Base-by-base conservation (phyloP, 345 rosid species). In the Bruguiera sexangula region DNA sequence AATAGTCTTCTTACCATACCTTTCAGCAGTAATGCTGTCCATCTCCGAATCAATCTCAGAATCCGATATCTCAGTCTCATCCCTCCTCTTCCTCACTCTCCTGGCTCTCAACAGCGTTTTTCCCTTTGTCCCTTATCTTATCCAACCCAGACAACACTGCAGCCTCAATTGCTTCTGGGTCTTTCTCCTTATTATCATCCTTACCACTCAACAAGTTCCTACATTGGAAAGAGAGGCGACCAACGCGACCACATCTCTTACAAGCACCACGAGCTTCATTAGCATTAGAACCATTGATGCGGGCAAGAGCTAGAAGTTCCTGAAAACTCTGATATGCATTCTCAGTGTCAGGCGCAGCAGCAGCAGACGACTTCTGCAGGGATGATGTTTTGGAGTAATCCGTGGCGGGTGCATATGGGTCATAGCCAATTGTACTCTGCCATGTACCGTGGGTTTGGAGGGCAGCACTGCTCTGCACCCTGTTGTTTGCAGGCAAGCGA, bases 391-490 rank as follows among this genome's bases (percentile, higher is more conserved):
- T 95, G 0, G 90, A 65, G 48, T 92, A 97, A 19, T 92, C 96
- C 80, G 86, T 95, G 72, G 73, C 78, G 29, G 99, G 97, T 2
- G 98, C 99, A 73, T 90, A 95, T 4, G 99, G 99, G 69, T 95
- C 99, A 34, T 95, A 95, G 11, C 96, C 89, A 53, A 92, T 95
- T 9, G 98, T 94, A 69, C 94, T 95, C 82, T 92, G 99, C 99
- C 99, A 95, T 68, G 92, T 92, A 2, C 98, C 99, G 61, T 92
- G 99, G 16, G 98, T 92, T 69, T 95, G 99, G 53, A 95, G 82
- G 67, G 98, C 99, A 6, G 99, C 99, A 69, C 98, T 92, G 80
- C 98, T 90, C 63, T 95, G 99, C 58, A 95, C 99, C 85, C 98
- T 82, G 32, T 95, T 95, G 89, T 95, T 92, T 56, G 98, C 99